Conservation (phyloP, 768 basidiomycete species). For the Macrolepiota fuliginosa region DNA sequence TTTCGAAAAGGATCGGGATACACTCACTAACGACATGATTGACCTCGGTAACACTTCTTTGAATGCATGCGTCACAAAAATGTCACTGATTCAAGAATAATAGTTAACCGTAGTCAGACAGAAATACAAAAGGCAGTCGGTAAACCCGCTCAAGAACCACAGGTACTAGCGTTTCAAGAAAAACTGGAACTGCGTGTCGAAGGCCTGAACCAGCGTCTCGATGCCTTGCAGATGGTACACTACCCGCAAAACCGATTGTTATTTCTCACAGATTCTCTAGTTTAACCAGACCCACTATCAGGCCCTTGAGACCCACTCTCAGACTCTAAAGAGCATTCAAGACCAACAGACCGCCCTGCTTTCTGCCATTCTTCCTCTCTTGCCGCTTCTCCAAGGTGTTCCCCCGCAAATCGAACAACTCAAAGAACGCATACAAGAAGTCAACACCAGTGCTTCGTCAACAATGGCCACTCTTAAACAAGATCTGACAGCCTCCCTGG, state of each 20-base stretch:
- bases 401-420: slow-evolving; percentile 52
- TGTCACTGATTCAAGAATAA: slow-evolving; percentile 1
- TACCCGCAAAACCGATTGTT: background rate
- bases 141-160: slow-evolving; percentile 46
- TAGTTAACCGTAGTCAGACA: slow-evolving; percentile 64
- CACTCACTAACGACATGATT: slow-evolving; percentile 50
- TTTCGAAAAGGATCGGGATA: slow-evolving; percentile 61
- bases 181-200: slow-evolving; percentile 41
- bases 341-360: slow-evolving; percentile 60
- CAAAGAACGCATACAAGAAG: slow-evolving; percentile 1
- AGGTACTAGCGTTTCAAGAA: slow-evolving; percentile 38
- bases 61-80: slow-evolving; percentile 15
- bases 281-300: slow-evolving; percentile 46
- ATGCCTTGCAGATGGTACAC: slow-evolving; percentile 51
- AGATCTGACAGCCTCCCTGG: background rate
- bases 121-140: slow-evolving; percentile 60
- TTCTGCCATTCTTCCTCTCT: slow-evolving; percentile 51
- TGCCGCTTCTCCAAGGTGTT: slow-evolving; percentile 59
- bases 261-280: slow-evolving; percentile 22
- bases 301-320: slow-evolving; percentile 50
- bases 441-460: background rate
- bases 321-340: slow-evolving; percentile 57
- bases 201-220: slow-evolving; percentile 51
- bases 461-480: background rate
- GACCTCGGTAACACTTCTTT: slow-evolving; percentile 44